Evolutionary conservation across 2,329 filamentous ascomycete genomes (phyloP).

Genomic region (Diaporthe citri): DNA sequence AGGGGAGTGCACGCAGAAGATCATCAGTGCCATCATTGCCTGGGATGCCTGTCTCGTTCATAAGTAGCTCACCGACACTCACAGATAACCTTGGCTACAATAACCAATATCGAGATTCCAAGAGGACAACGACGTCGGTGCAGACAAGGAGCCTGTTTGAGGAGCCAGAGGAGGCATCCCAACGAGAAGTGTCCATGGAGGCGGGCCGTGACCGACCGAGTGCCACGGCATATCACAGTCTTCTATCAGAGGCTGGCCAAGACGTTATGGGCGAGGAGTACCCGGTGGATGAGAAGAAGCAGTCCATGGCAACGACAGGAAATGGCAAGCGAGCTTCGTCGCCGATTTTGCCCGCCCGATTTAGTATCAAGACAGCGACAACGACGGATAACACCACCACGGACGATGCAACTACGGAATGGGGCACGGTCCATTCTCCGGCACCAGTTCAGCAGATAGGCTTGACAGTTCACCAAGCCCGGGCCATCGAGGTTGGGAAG

Average conservation of each 20-base stretch:
- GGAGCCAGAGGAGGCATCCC: slow-evolving; percentile 35
- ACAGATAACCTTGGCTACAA: slow-evolving; percentile 44
- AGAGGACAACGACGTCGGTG: slow-evolving; percentile 53
- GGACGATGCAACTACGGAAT: slow-evolving; percentile 58
- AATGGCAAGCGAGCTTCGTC: slow-evolving; percentile 62
- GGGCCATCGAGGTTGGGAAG: slow-evolving; percentile 54
- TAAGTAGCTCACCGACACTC: slow-evolving; percentile 44
- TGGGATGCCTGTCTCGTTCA: slow-evolving; percentile 50
- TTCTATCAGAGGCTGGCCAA: slow-evolving; percentile 50
- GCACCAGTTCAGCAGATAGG: slow-evolving; percentile 59
- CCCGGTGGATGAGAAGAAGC: slow-evolving; percentile 41
- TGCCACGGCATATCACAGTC: slow-evolving; percentile 47
- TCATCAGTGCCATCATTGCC: slow-evolving; percentile 62
- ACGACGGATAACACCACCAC: slow-evolving; percentile 57
- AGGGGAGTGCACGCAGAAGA: slow-evolving; percentile 46
- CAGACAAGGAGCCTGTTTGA: slow-evolving; percentile 57
- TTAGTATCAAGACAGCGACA: slow-evolving; percentile 46
- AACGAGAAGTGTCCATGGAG: slow-evolving; percentile 16
- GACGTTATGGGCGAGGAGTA: slow-evolving; percentile 55
- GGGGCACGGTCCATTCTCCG: slow-evolving; percentile 65
- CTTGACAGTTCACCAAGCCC: slow-evolving; percentile 55
- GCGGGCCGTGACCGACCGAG: slow-evolving; percentile 44
- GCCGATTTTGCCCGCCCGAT: slow-evolving; percentile 60
- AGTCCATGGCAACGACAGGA: slow-evolving; percentile 40
- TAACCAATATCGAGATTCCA: slow-evolving; percentile 49